Conservation (phyloP, 2,329 filamentous ascomycete species). For the Exophiala mesophila region DNA sequence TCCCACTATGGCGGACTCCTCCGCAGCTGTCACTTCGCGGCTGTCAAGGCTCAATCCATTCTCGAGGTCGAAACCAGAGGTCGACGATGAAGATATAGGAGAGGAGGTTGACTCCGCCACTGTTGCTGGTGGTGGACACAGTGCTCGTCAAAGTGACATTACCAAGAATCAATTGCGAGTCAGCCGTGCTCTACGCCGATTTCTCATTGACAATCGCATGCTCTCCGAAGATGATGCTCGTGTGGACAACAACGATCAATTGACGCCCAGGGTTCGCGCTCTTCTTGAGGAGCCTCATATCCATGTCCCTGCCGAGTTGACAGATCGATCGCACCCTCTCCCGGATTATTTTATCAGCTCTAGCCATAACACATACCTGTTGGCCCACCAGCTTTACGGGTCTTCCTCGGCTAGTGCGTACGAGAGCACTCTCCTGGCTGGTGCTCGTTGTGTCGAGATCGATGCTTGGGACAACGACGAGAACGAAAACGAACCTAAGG, state of each 20-base stretch:
- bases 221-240: slow-evolving; percentile 19
- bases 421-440: slow-evolving; percentile 18
- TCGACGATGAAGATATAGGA: slow-evolving; percentile 23
- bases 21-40: slow-evolving; percentile 11
- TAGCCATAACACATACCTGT: slow-evolving; percentile 26
- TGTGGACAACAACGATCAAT: slow-evolving; percentile 10
- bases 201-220: slow-evolving; percentile 20
- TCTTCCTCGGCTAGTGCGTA: slow-evolving; percentile 22
- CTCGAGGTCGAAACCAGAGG: slow-evolving; percentile 12
- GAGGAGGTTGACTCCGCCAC: slow-evolving; percentile 20
- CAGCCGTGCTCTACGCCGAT: slow-evolving; percentile 19
- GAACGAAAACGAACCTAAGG: slow-evolving; percentile 24
- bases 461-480: slow-evolving; percentile 26
- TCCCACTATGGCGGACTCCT: neutral
- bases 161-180: slow-evolving; percentile 22
- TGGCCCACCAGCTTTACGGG: slow-evolving; percentile 25
- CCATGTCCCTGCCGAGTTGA: slow-evolving; percentile 18
- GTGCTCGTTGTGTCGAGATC: slow-evolving; percentile 26
- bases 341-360: slow-evolving; percentile 27
- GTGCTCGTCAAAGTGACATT: slow-evolving; percentile 13
- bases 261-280: slow-evolving; percentile 12
- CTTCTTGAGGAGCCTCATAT: slow-evolving; percentile 23
- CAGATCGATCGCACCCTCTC: slow-evolving; percentile 23
- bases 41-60: slow-evolving; percentile 24
- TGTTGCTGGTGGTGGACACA: slow-evolving; percentile 23